Percentiles rank a stretch among this genome's conserved stretches.
Conservation (phyloP, 108 stramenopile genomes). For the Tribonema minus region DNA sequence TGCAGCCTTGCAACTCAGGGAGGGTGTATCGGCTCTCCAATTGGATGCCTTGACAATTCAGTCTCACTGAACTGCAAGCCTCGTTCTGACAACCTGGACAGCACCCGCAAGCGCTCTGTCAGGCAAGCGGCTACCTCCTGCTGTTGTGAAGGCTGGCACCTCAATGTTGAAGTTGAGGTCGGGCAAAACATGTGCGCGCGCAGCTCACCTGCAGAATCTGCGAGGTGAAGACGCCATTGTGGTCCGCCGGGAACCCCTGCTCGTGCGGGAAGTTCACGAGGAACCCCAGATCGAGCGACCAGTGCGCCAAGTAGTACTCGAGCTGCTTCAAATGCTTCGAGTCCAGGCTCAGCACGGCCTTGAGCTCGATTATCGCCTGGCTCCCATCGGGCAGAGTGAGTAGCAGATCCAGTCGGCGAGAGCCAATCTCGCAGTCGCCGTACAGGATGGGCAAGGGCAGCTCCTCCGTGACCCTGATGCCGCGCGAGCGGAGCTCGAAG, state of each 20-base stretch:
- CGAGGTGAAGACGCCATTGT: neutral
- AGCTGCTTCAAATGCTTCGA: conserved; percentile 3
- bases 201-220: too few relatives aligned
- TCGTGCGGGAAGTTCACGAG: conserved; percentile 2
- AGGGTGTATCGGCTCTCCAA: too few relatives aligned
- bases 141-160: too few relatives aligned
- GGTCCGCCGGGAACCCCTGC: neutral
- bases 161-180: too few relatives aligned
- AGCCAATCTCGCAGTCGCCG: neutral
- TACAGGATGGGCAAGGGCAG: neutral
- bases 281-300: neutral
- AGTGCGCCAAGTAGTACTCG: neutral
- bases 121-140: too few relatives aligned
- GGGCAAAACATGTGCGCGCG: too few relatives aligned
- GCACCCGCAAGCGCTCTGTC: too few relatives aligned
- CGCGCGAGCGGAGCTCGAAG: neutral
- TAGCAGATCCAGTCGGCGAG: neutral
- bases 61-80: too few relatives aligned
- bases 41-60: too few relatives aligned
- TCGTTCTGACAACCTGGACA: too few relatives aligned
- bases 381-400: neutral
- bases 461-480: neutral
- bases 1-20: too few relatives aligned
- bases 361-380: neutral
- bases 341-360: neutral